These are phyloP conservation scores for Escovopsis weberi DNA, from an alignment of 2,329 filamentous ascomycete genomes.

Conservation along the genomic window DNA sequence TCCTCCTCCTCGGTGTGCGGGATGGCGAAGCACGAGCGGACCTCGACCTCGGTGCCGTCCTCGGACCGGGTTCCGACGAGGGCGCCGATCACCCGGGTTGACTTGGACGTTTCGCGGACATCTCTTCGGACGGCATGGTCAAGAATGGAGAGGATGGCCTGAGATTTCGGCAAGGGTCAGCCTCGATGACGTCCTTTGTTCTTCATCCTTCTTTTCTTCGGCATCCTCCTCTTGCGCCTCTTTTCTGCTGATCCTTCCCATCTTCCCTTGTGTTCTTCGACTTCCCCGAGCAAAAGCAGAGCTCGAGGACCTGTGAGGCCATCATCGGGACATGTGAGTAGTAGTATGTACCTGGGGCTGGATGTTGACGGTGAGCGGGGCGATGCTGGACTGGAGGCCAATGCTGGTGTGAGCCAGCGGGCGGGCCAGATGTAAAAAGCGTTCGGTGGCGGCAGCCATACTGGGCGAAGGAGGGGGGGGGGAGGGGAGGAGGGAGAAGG, in stretches of 20 bases:
- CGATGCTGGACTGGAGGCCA: constrained; percentile 70
- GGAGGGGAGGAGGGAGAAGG: constrained; percentile 1
- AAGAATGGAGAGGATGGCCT: constrained; percentile 63
- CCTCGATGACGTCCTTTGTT: not conserved
- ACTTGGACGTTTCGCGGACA: constrained; percentile 51
- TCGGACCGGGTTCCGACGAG: constrained; percentile 86
- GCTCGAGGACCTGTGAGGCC: not conserved
- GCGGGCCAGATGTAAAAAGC: constrained; percentile 88
- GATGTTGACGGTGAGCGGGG: constrained; percentile 85
- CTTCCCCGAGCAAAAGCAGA: not conserved
- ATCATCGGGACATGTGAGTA: constrained; percentile 4
- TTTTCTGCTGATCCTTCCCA: no score
- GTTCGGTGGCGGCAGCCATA: constrained; percentile 69
- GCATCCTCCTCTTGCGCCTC: no score
- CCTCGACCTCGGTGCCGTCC: constrained; percentile 92
- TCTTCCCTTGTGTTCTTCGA: no score
- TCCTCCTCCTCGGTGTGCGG: constrained; percentile 97
- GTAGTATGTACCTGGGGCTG: constrained; percentile 67
- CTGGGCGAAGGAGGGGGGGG: constrained; percentile 29
- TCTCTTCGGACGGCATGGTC: constrained; percentile 92
- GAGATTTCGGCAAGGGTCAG: not conserved
- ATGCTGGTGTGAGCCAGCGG: constrained; percentile 72
- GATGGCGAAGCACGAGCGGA: constrained; percentile 92
- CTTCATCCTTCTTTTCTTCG: constrained; percentile 1
- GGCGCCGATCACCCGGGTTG: constrained; percentile 92